These are phyloP conservation scores for Phytopythium litorale DNA, from an alignment of 352 stramenopile genomes.

Conservation along the genomic window DNA sequence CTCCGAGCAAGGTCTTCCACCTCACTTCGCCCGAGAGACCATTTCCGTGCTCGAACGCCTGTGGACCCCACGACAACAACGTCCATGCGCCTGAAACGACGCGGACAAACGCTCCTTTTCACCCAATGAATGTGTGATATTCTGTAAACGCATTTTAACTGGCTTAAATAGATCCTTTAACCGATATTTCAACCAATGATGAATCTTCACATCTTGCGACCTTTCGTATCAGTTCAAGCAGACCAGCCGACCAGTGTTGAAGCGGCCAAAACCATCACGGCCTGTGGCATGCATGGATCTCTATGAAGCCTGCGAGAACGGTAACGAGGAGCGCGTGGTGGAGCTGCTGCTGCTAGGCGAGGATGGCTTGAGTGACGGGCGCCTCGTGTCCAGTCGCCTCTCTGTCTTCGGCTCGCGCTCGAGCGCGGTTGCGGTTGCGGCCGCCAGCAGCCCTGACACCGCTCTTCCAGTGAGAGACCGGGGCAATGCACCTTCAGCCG, in stretches of 20 bases:
- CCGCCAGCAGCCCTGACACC: background rate
- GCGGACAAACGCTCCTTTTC: background rate
- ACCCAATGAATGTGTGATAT: background rate
- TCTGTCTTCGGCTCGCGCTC: constrained; percentile 1
- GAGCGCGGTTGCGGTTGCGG: background rate
- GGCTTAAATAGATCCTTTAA: background rate
- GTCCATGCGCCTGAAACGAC: background rate
- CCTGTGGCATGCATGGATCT: constrained; percentile 48
- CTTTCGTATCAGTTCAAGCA: background rate
- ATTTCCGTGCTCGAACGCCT: background rate
- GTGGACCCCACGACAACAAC: too few species aligned
- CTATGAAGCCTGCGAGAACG: constrained; percentile 77
- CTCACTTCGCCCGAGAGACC: background rate
- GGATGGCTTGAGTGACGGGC: constrained; percentile 1
- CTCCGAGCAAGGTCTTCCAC: background rate
- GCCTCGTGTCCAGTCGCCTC: background rate
- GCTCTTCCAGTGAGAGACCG: background rate
- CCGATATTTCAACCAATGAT: background rate
- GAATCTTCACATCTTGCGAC: background rate
- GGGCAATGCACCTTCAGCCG: background rate
- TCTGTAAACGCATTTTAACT: background rate
- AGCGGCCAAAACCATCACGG: background rate
- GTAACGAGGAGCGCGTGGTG: constrained; percentile 79
- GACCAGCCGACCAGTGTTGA: background rate
- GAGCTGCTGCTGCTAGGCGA: constrained; percentile 60